phyloP scores from a whole-genome alignment of 371 early-diverging fungal genomes.

The Mucor saturninus region DNA sequence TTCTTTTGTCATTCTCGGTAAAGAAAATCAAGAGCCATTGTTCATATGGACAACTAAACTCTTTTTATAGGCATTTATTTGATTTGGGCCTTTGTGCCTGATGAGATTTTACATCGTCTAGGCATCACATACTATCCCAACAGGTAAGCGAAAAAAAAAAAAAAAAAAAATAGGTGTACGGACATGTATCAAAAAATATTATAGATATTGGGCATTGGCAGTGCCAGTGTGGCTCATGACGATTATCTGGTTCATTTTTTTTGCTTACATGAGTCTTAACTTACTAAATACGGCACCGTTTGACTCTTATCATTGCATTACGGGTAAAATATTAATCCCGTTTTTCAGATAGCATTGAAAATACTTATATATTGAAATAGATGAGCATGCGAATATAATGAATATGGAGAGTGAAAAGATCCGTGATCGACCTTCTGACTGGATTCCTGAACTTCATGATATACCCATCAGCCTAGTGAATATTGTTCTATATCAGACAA shows the following conservation, averaged over 20 bases:
- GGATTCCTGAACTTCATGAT: slow-evolving; percentile 75
- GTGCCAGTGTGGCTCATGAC: slow-evolving; percentile 77
- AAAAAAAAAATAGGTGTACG: too few species aligned
- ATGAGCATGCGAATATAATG: slow-evolving; percentile 64
- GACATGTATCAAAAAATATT: too few species aligned
- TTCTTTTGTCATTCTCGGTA: slow-evolving; percentile 75
- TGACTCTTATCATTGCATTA: slow-evolving; percentile 66
- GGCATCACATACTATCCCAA: slow-evolving; percentile 84
- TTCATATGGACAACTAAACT: slow-evolving; percentile 20
- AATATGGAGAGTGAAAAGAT: slow-evolving; percentile 41
- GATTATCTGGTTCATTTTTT: slow-evolving; percentile 71
- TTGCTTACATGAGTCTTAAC: slow-evolving; percentile 68
- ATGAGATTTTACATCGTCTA: slow-evolving; percentile 66
- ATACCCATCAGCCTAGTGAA: slow-evolving; percentile 74
- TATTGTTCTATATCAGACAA: slow-evolving; percentile 54
- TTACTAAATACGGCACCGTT: slow-evolving; percentile 73
- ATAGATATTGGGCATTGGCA: slow-evolving; percentile 77
- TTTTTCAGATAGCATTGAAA: too few species aligned
- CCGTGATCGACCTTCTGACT: slow-evolving; percentile 55
- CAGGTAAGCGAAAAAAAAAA: slow-evolving; percentile 40
- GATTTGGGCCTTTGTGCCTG: slow-evolving; percentile 85
- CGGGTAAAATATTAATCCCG: slow-evolving; percentile 51
- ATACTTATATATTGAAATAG: slow-evolving; percentile 31
- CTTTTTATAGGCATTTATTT: slow-evolving; percentile 56
- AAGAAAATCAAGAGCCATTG: background rate